phyloP scores from a whole-genome alignment of 2,329 filamentous ascomycete genomes.

The Pseudogymnoascus sp. region DNA sequence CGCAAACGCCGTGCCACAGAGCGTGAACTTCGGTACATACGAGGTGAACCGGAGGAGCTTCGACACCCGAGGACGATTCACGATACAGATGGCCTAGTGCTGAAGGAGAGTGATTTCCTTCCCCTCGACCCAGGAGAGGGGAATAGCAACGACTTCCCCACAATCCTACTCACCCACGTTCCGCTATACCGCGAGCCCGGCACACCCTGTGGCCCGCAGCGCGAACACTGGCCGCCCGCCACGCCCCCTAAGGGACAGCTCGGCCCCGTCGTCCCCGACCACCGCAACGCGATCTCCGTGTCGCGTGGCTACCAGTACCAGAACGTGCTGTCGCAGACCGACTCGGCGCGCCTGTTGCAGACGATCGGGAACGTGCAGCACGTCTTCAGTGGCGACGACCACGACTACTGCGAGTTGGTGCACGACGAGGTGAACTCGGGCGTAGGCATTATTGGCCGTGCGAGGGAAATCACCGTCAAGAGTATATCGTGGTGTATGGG shows the following conservation, averaged over 20 bases:
- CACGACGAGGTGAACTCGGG: conserved; percentile 58
- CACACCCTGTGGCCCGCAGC: conserved; percentile 78
- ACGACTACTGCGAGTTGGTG: conserved; percentile 90
- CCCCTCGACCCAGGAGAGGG: conserved; percentile 38
- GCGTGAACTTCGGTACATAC: conserved; percentile 59
- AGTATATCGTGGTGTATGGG: conserved; percentile 96
- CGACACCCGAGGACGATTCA: conserved; percentile 53
- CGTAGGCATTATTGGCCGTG: conserved; percentile 43
- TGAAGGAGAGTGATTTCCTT: conserved; percentile 31
- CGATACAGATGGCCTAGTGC: conserved; percentile 36
- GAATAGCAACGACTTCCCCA: conserved; percentile 62
- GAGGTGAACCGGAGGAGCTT: conserved; percentile 46
- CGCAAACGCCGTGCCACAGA: conserved; percentile 61
- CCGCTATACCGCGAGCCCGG: conserved; percentile 76
- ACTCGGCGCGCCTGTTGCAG: conserved; percentile 69
- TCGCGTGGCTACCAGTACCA: conserved; percentile 88
- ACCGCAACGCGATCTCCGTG: conserved; percentile 72
- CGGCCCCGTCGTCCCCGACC: conserved; percentile 49
- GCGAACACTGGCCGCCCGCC: conserved; percentile 75
- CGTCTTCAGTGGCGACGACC: conserved; percentile 92
- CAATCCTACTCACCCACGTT: conserved; percentile 84
- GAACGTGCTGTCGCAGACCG: conserved; percentile 73
- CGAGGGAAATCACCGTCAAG: conserved; percentile 86
- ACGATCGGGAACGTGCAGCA: conserved; percentile 76
- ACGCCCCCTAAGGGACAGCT: conserved; percentile 53